Evolutionary conservation across 2,329 filamentous ascomycete species (phyloP), one percentile per base, ranked within the genome.

Genomic region (Didymella keratinophila): DNA sequence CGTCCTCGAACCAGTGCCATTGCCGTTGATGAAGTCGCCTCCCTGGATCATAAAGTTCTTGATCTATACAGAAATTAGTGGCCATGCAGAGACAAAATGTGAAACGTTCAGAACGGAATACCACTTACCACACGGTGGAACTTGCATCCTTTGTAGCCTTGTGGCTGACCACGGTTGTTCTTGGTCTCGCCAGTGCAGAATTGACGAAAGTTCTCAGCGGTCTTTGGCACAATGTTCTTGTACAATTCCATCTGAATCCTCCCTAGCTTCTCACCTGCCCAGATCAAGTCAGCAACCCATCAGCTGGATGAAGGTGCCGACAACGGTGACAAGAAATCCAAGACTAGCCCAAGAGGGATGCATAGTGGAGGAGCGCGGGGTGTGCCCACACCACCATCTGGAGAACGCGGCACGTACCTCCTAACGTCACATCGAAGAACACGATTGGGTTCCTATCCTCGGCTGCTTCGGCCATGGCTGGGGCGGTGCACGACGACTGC

Each of bases 31-130:
- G 77, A 98, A 98, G 78, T 99, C 95, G 52, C 95, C 95, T 44
- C 94, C 94, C 78, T 99, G 95, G 71, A 95, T 91, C 94, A 98
- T 98, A 81, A 98, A 97, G 71, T 91, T 90, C 79, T 91, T 91
- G 76, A 97, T 97, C 92, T 96, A 57, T 9, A 2, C 8, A 6
- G 18, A 10, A 4, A 30, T 72, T 20, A 71, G 65, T 39, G 25
- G 20, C 12, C 21, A 42, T 16, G 16, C 9, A 2, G 11, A 42
- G 20, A 25, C n/a, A 42, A n/a, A 6, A 36, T 18, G 16, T 8
- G 7, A 8, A 36, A 36, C 16, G 4, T 11, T 11, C 14, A 36
- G 32, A 36, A n/a, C n/a, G 16, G 32, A 36, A 16, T 16, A 25
- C 4, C n/a, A 82, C 89, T 70, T 79, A 96, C 92, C 69, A 98